These are phyloP conservation scores for Cyberlindnera veronae DNA, from an alignment of 805 yeast species.

Conservation along the genomic window DNA sequence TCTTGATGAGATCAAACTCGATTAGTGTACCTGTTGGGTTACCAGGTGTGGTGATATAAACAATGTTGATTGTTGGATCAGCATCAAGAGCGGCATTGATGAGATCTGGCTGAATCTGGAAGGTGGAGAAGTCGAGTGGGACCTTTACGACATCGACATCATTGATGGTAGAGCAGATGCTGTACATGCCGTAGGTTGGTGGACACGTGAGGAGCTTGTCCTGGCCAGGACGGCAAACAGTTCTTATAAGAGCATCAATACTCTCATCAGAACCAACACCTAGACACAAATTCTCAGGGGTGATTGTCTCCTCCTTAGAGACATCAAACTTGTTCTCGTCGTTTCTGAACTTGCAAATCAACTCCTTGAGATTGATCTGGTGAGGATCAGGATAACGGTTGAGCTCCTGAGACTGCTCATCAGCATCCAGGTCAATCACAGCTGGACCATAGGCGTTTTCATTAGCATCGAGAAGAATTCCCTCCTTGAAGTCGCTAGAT, in stretches of 20 bases:
- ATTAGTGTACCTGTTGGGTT: constrained; percentile 85
- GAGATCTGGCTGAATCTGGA: constrained; percentile 56
- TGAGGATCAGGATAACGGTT: constrained; percentile 98
- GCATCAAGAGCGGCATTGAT: constrained; percentile 47
- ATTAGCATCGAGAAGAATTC: constrained; percentile 89
- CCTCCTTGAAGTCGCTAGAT: constrained; percentile 70
- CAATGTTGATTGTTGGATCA: constrained; percentile 66
- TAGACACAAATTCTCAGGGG: constrained; percentile 71
- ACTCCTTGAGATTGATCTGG: constrained; percentile 70
- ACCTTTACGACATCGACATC: constrained; percentile 77
- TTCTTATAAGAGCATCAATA: constrained; percentile 83
- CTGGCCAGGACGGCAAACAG: constrained; percentile 75
- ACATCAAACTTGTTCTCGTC: constrained; percentile 31
- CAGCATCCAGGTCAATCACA: constrained; percentile 38
- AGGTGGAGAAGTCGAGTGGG: constrained; percentile 64
- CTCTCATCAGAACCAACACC: constrained; percentile 99
- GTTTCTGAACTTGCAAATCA: constrained; percentile 71
- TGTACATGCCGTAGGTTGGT: constrained; percentile 97
- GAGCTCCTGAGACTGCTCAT: constrained; percentile 53
- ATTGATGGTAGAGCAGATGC: constrained; percentile 85
- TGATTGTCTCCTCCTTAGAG: constrained; percentile 32
- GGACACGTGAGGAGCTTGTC: constrained; percentile 86
- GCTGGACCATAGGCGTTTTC: constrained; percentile 95
- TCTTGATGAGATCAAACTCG: constrained; percentile 43
- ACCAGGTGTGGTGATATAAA: constrained; percentile 92